Base-by-base conservation (phyloP, 2,329 filamentous ascomycete species). In the Neofusicoccum ribis region DNA sequence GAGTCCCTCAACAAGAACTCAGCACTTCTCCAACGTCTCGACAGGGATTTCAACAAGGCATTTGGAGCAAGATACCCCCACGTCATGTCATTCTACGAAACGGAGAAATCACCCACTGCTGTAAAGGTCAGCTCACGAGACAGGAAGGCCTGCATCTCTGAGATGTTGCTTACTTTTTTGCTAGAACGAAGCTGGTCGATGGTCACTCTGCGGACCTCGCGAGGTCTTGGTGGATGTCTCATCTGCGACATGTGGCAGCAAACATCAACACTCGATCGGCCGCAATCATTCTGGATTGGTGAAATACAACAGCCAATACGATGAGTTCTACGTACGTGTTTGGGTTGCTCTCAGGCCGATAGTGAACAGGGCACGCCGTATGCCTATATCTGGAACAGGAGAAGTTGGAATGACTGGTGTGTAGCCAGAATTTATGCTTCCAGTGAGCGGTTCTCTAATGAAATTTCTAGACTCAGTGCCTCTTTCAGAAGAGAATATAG, bases 21-120 rank as follows among this genome's bases (percentile, higher is more conserved):
- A 2, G 17, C 31, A 15, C 15, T 39, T 7, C 47, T 63, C 8
- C 34, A 6, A 2, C 34, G 14, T 20, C 23, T 51, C 15, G 27
- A 31, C 11, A n/a, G 20, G 12, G 23, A 63, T 8, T 63, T 47
- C 44, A 9, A 34, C 3, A 41, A 20, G 8, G 34, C 15, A 2
- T 39, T 54, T 15, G 34, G 50, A 6, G 8, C 34, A 12, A n/a
- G 12, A 14, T 0, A 2, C 1, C 50, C 50, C 5, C 15, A 41
- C 9, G 11, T 63, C 8, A 23, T 50, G 4, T 63, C 59, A 2
- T 63, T 50, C 36, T 63, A 43, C 17, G 59, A 63, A 36, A 63
- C 59, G 1, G 36, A 50, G 17, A 27, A 52, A 7, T 63, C 59
- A 4, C 59, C 46, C 3, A 63, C 59, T 20, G 59, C 59, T 17